Evolutionary conservation across 2,329 filamentous ascomycete genomes (phyloP).

Genomic region (Thelonectria discophora): DNA sequence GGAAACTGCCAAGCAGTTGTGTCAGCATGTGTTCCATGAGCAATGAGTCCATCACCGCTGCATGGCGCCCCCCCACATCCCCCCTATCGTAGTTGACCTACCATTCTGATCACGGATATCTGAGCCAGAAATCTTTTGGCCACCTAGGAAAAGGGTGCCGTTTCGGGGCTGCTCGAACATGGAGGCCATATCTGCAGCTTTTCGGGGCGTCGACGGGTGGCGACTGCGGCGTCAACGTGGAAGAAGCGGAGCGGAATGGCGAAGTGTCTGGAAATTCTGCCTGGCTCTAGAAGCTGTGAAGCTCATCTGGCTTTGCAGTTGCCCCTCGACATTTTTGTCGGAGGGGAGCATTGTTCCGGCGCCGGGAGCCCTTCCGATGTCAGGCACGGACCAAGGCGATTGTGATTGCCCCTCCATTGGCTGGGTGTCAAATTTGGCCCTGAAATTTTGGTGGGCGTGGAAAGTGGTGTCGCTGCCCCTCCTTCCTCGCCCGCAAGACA

Average conservation of each 20-base stretch:
- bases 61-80: conserved; percentile 38
- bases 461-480: conserved; percentile 40
- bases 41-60: conserved; percentile 23
- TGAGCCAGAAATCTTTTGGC: conserved; percentile 94
- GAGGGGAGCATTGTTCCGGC: conserved; percentile 41
- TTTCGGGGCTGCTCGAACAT: conserved; percentile 97
- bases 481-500: conserved; percentile 26
- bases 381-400: conserved; percentile 30
- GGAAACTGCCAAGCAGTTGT: conserved; percentile 66
- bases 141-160: conserved; percentile 95
- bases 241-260: conserved; percentile 33
- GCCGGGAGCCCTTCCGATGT: conserved; percentile 26
- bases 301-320: conserved; percentile 32
- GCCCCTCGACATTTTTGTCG: conserved; percentile 43
- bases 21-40: conserved; percentile 27
- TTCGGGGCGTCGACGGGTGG: conserved; percentile 36
- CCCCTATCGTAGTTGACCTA: conserved; percentile 52
- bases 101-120: conserved; percentile 98
- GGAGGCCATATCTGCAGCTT: conserved; percentile 75
- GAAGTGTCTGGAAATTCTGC: conserved; percentile 44
- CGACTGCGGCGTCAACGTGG: conserved; percentile 41
- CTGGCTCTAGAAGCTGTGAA: conserved; percentile 45
- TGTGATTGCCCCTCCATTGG: conserved; percentile 35
- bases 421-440: conserved; percentile 34
- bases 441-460: conserved; percentile 41